Conservation (phyloP, 441 rosid genomes). For the Pelargonium citronellum region DNA sequence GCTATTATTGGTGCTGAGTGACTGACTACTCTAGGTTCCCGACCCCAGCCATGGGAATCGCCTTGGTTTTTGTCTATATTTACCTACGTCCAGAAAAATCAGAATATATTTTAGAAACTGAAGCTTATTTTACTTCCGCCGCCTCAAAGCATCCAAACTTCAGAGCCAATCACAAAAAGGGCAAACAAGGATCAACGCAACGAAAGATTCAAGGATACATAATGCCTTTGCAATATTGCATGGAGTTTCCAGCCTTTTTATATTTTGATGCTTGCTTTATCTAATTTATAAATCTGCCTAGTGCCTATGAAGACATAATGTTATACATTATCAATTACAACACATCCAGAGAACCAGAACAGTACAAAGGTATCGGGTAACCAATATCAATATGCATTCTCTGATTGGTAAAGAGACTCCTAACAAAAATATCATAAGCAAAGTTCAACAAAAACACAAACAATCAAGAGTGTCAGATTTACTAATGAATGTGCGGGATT, state of each 20-base stretch:
- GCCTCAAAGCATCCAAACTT: not conserved
- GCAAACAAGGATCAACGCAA: not conserved
- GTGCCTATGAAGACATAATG: not conserved
- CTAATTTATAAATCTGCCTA: not conserved
- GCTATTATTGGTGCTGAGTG: slow-evolving; percentile 83
- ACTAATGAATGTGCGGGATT: slow-evolving; percentile 15
- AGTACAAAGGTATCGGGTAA: not conserved
- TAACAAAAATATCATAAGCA: not conserved
- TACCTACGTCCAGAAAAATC: slow-evolving; percentile 34
- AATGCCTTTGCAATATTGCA: not conserved
- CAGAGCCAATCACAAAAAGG: not conserved
- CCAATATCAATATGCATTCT: not conserved
- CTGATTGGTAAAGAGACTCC: not conserved
- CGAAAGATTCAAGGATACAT: not conserved
- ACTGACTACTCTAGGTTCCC: slow-evolving; percentile 52
- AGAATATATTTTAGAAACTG: not conserved
- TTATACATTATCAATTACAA: not conserved
- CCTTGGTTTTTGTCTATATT: slow-evolving; percentile 44
- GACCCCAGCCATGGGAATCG: slow-evolving; percentile 28
- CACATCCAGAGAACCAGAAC: not conserved
- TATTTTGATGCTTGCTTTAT: not conserved
- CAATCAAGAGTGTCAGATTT: not conserved
- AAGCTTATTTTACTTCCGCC: not conserved
- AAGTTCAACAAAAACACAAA: not conserved
- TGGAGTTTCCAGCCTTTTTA: not conserved